Evolutionary conservation across 2,329 filamentous ascomycete genomes (phyloP).

Genomic region (Fonsecaea pugnacius): DNA sequence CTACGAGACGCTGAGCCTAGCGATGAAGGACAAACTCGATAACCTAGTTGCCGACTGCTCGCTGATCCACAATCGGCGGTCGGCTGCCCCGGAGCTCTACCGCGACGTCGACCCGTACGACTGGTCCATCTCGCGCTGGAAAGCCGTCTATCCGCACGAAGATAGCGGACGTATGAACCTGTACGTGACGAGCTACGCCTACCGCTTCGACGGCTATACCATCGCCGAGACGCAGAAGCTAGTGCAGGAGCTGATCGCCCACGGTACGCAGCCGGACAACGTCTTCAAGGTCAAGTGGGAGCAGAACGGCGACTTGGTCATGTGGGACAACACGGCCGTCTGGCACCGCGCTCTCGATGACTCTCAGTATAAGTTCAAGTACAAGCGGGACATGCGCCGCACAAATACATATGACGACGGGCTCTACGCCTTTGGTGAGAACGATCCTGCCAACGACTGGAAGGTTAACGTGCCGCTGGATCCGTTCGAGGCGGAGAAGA

Average conservation of each 20-base stretch:
- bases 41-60: slow-evolving; percentile 4
- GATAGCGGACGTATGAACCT: neutral
- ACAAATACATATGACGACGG: slow-evolving; percentile 6
- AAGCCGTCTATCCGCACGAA: slow-evolving; percentile 7
- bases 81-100: slow-evolving; percentile 9
- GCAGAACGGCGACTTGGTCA: slow-evolving; percentile 5
- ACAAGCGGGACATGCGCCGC: slow-evolving; percentile 3
- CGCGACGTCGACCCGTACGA: slow-evolving; percentile 11
- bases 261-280: slow-evolving; percentile 4
- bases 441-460: slow-evolving; percentile 9
- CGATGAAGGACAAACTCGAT: slow-evolving; percentile 10
- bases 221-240: neutral
- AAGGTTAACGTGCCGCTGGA: neutral
- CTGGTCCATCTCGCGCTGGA: neutral
- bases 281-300: slow-evolving; percentile 11
- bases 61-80: slow-evolving; percentile 7
- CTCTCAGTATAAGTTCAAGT: slow-evolving; percentile 3
- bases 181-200: slow-evolving; percentile 5
- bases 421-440: neutral
- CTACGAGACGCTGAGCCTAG: slow-evolving; percentile 10
- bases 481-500: too few relatives aligned
- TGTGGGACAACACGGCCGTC: slow-evolving; percentile 19
- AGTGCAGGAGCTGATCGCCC: neutral
- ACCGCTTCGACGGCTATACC: neutral
- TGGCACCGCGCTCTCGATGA: slow-evolving; percentile 5